A percentile compares a stretch with the other conserved stretches of the same genome.
Conservation (phyloP, 495 filamentous ascomycete genomes). For the Pseudotulostoma volvatum region DNA sequence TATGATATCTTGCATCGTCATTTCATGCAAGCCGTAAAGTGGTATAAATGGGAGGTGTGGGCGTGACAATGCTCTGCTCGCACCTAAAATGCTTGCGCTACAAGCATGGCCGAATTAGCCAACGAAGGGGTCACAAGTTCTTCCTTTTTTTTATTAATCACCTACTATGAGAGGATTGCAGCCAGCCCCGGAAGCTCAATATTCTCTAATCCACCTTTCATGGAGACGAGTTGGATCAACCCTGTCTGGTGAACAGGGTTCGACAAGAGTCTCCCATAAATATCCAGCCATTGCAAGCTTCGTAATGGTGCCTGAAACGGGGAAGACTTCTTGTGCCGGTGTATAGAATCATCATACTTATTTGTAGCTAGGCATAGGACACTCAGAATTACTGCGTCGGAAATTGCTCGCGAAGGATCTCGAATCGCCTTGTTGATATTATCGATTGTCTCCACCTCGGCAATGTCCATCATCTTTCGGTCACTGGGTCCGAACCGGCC, state of each 20-base stretch:
- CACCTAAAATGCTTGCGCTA: conserved; percentile 24
- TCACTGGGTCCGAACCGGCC: conserved; percentile 12
- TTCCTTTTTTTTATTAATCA: too few species aligned
- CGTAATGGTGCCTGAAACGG: conserved; percentile 24
- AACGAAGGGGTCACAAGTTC: neutral
- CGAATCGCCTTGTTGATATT: conserved; percentile 21
- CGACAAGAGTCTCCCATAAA: conserved; percentile 22
- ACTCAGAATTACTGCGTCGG: conserved; percentile 22
- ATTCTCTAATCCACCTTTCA: conserved; percentile 22
- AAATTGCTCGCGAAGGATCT: conserved; percentile 16
- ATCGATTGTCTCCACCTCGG: conserved; percentile 23
- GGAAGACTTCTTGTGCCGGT: conserved; percentile 4
- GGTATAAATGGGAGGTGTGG: conserved; percentile 23
- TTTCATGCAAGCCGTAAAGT: too few species aligned
- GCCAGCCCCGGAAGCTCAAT: conserved; percentile 19
- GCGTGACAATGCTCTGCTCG: conserved; percentile 12
- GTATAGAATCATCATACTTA: conserved; percentile 9
- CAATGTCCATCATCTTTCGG: conserved; percentile 12
- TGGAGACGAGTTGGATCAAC: conserved; percentile 16
- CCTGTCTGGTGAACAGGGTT: conserved; percentile 25
- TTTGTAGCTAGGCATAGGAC: conserved; percentile 29
- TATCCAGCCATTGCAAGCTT: conserved; percentile 26
- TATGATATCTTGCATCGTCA: conserved; percentile 12
- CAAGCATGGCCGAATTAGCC: neutral
- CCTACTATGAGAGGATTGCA: conserved; percentile 23